These are phyloP conservation scores for Pythium sukuiense DNA, from an alignment of 352 stramenopile species.

Conservation along the genomic window DNA sequence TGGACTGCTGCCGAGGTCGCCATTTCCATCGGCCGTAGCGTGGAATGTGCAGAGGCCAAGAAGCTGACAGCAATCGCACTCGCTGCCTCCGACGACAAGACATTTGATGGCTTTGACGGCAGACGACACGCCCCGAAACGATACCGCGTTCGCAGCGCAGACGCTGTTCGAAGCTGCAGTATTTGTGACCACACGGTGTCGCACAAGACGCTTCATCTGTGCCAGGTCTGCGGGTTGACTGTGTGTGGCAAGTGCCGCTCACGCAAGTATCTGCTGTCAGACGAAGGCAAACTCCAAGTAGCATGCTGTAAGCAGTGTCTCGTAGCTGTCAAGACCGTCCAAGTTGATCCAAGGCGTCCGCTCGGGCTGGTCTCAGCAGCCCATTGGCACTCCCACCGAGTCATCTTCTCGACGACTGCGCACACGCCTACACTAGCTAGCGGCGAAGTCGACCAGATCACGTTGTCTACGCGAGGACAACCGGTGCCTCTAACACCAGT, in stretches of 20 bases:
- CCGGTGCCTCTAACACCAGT: background rate
- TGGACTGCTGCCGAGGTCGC: slow-evolving; percentile 20
- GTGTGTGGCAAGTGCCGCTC: slow-evolving; percentile 23
- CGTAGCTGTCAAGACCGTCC: slow-evolving; percentile 14
- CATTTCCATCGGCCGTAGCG: slow-evolving; percentile 19
- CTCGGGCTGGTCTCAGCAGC: slow-evolving; percentile 15
- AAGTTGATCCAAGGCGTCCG: slow-evolving; percentile 16
- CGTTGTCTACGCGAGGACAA: background rate
- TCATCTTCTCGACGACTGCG: slow-evolving; percentile 12
- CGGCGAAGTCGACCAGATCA: background rate
- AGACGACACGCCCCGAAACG: background rate
- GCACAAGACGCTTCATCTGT: slow-evolving; percentile 9
- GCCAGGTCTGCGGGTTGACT: slow-evolving; percentile 11
- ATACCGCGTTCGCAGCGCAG: background rate
- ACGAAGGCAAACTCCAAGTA: slow-evolving; percentile 21
- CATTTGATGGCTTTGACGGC: background rate
- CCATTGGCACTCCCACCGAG: slow-evolving; percentile 19
- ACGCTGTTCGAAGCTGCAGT: slow-evolving; percentile 13
- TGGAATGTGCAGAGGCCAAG: slow-evolving; percentile 28
- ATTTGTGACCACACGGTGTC: slow-evolving; percentile 16
- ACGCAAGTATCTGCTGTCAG: slow-evolving; percentile 20
- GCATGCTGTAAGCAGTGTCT: slow-evolving; percentile 30
- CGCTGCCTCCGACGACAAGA: background rate
- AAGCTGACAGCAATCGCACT: slow-evolving; percentile 26
- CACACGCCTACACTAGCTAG: background rate